Conservation (phyloP, 305 asterid genomes). For the Coffea humblotiana region DNA sequence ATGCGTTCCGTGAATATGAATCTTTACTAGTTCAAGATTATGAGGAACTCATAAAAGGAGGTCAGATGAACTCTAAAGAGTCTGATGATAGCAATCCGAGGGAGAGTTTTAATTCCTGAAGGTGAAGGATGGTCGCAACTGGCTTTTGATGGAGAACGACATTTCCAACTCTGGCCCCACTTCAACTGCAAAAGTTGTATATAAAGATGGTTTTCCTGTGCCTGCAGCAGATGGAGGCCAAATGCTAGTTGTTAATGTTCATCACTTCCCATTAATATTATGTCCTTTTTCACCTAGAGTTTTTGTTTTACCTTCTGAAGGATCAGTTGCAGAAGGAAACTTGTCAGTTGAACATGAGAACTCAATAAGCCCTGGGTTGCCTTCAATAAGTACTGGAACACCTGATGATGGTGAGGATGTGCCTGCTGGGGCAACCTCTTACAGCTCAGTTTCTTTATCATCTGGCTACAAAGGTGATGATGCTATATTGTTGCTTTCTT, state of each 20-base stretch:
- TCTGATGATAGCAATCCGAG: slow-evolving; percentile 31
- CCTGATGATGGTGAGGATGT: slow-evolving; percentile 68
- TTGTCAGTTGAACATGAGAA: slow-evolving; percentile 68
- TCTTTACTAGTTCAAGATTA: slow-evolving; percentile 85
- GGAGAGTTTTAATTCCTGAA: slow-evolving; percentile 40
- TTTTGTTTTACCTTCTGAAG: slow-evolving; percentile 97
- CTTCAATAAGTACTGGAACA: slow-evolving; percentile 73
- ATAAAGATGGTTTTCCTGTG: slow-evolving; percentile 40
- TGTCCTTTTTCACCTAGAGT: slow-evolving; percentile 89
- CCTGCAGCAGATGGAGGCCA: slow-evolving; percentile 46
- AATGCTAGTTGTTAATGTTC: slow-evolving; percentile 66
- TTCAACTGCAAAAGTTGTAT: slow-evolving; percentile 38
- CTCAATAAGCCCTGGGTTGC: slow-evolving; percentile 88
- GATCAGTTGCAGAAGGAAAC: slow-evolving; percentile 83
- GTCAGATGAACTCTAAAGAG: slow-evolving; percentile 29
- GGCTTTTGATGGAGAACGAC: slow-evolving; percentile 53
- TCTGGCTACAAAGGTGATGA: slow-evolving; percentile 73
- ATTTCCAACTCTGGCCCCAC: slow-evolving; percentile 34
- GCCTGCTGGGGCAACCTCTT: slow-evolving; percentile 81
- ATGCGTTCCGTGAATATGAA: slow-evolving; percentile 87
- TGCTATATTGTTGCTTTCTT: slow-evolving; percentile 21
- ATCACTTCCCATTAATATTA: slow-evolving; percentile 82
- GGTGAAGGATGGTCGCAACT: slow-evolving; percentile 80
- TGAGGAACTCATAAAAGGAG: slow-evolving; percentile 75
- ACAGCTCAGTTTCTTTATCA: slow-evolving; percentile 94